A percentile compares a stretch with the other conserved stretches of the same genome.
These are phyloP conservation scores for Venturia effusa DNA, from an alignment of 2,329 filamentous ascomycete species.

Conservation along the genomic window DNA sequence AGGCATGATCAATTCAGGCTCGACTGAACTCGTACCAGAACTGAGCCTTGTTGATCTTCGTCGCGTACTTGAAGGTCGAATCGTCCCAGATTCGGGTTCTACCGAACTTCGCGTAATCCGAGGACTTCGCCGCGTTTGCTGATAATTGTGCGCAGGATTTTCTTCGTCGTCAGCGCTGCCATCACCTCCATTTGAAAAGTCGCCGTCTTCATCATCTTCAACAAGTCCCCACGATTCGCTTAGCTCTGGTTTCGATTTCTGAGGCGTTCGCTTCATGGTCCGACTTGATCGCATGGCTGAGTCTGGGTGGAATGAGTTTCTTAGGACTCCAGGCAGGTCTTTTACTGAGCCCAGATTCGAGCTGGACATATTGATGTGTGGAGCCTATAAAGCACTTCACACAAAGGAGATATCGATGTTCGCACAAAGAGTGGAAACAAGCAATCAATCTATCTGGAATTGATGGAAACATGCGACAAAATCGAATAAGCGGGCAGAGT, in stretches of 20 bases:
- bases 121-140: not conserved
- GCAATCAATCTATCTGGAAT: no score
- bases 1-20: constrained; percentile 1
- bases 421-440: no score
- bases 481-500: not conserved
- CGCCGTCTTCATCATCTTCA: not conserved
- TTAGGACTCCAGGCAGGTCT: not conserved
- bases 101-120: not conserved
- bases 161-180: not conserved
- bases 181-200: not conserved
- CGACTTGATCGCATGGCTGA: not conserved
- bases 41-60: not conserved
- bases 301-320: not conserved
- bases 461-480: no score
- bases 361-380: not conserved
- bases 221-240: constrained; percentile 2
- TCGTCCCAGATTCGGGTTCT: not conserved
- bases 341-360: not conserved
- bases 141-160: not conserved
- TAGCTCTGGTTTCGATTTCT: not conserved
- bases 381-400: not conserved
- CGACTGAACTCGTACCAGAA: not conserved
- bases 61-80: not conserved
- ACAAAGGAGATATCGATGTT: not conserved
- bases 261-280: not conserved